Evolutionary conservation across 169 alveolate species (phyloP).

Genomic region (Plasmodium reichenowi): DNA sequence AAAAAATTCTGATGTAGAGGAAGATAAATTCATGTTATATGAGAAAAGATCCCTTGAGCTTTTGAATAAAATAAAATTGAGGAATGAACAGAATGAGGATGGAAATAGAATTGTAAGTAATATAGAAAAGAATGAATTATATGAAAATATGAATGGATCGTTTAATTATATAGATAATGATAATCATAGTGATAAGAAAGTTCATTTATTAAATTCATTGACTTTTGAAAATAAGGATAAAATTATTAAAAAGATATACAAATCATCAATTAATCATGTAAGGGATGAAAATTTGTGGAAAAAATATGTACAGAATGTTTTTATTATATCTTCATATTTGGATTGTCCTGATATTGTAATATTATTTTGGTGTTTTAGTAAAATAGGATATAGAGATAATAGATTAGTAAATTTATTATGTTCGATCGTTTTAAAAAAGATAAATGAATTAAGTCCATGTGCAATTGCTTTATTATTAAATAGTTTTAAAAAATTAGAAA

Average conservation of each 20-base stretch:
- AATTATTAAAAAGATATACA: constrained; percentile 79
- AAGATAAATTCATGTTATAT: constrained; percentile 15
- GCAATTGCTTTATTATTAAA: constrained; percentile 84
- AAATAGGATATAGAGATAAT: constrained; percentile 83
- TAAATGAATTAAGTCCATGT: constrained; percentile 75
- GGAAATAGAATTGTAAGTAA: not conserved
- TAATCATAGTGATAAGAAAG: not conserved
- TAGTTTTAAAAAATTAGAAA: constrained; percentile 82
- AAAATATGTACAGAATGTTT: constrained; percentile 80
- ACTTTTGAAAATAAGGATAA: constrained; percentile 71
- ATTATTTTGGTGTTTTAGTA: constrained; percentile 84
- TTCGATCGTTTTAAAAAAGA: constrained; percentile 78
- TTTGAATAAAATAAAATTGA: constrained; percentile 27
- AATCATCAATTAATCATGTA: constrained; percentile 83
- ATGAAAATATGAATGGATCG: not conserved
- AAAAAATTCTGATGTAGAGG: not conserved
- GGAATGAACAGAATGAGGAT: not conserved
- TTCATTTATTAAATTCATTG: constrained; percentile 3
- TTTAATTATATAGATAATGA: not conserved
- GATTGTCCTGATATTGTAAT: constrained; percentile 82
- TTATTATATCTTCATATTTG: constrained; percentile 71
- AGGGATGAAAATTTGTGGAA: constrained; percentile 86
- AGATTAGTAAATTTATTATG: constrained; percentile 77
- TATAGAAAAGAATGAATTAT: not conserved
- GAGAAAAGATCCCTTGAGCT: constrained; percentile 41